Evolutionary conservation across 2,329 filamentous ascomycete genomes (phyloP).

Genomic region (Byssothecium circinans): DNA sequence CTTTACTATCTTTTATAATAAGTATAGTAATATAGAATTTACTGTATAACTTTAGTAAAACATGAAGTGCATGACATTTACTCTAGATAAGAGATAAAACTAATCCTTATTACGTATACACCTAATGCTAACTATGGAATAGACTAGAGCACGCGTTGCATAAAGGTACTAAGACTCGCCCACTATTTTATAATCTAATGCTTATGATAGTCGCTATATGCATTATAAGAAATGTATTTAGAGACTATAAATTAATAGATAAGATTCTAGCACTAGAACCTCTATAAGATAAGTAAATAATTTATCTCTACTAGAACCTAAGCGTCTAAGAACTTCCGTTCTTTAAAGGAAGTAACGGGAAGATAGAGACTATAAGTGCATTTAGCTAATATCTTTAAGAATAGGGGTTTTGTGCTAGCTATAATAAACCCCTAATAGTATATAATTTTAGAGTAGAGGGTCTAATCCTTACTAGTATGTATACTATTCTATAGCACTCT

Average conservation of each 20-base stretch:
- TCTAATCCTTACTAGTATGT: conserved; percentile 9
- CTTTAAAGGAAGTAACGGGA: conserved; percentile 8
- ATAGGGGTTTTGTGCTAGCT: conserved; percentile 9
- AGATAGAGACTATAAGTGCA: conserved; percentile 5
- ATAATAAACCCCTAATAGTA: conserved; percentile 10
- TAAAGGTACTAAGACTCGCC: conserved; percentile 11
- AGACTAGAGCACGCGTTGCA: conserved; percentile 13
- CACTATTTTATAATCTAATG: conserved; percentile 13
- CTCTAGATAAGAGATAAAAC: conserved; percentile 12
- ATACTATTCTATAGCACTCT: conserved; percentile 12
- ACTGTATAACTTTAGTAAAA: conserved; percentile 11
- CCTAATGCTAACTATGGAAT: conserved; percentile 10
- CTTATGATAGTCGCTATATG: conserved; percentile 12
- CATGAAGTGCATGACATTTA: conserved; percentile 11
- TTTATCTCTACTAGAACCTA: conserved; percentile 10
- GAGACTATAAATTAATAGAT: conserved; percentile 12
- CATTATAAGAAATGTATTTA: conserved; percentile 11
- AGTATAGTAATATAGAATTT: conserved; percentile 13
- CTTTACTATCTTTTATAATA: conserved; percentile 12
- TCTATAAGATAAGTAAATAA: conserved; percentile 9
- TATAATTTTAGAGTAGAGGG: conserved; percentile 12
- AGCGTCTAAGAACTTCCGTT: conserved; percentile 6
- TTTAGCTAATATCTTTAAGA: conserved; percentile 10
- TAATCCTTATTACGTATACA: conserved; percentile 7
- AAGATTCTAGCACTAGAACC: conserved; percentile 11